Evolutionary conservation across 2,329 filamentous ascomycete genomes (phyloP).

Genomic region (Albophoma yamanashiensis): DNA sequence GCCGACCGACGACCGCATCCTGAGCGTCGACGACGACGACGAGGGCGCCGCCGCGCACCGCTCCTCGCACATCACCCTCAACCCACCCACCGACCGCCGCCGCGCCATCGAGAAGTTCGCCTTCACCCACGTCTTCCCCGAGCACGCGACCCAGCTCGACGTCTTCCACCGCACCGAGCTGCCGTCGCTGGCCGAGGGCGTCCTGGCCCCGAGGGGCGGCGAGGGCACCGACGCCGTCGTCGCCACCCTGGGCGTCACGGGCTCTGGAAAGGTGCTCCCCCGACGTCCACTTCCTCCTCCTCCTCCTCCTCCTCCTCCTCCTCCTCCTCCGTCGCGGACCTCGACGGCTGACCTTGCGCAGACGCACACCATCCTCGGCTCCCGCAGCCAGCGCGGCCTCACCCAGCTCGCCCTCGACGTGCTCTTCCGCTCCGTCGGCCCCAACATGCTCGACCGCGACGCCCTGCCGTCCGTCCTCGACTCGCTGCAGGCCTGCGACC

Average conservation of each 20-base stretch:
- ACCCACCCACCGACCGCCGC: conserved; percentile 75
- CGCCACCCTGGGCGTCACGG: conserved; percentile 87
- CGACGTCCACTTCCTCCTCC: background rate
- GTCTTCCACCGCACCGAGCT: conserved; percentile 75
- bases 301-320: too few relatives aligned
- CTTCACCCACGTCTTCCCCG: conserved; percentile 89
- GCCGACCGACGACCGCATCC: conserved; percentile 51
- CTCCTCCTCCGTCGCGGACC: background rate
- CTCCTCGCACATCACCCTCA: conserved; percentile 63
- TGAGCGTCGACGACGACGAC: conserved; percentile 58
- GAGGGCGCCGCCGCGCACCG: conserved; percentile 14
- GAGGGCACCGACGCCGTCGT: conserved; percentile 82
- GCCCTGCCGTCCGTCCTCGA: conserved; percentile 53
- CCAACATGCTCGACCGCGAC: conserved; percentile 55
- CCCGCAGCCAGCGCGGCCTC: conserved; percentile 72
- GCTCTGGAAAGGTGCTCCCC: conserved; percentile 74
- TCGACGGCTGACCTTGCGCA: conserved; percentile 22
- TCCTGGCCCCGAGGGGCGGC: conserved; percentile 59
- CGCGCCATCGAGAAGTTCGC: conserved; percentile 87
- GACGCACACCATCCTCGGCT: conserved; percentile 94
- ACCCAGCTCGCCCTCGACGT: conserved; percentile 88
- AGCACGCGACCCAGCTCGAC: conserved; percentile 73
- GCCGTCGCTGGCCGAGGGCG: conserved; percentile 65
- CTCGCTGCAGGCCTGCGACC: conserved; percentile 66
- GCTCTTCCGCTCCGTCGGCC: conserved; percentile 70